Conservation (phyloP, 2,329 filamentous ascomycete species). For the Cercospora sojina region DNA sequence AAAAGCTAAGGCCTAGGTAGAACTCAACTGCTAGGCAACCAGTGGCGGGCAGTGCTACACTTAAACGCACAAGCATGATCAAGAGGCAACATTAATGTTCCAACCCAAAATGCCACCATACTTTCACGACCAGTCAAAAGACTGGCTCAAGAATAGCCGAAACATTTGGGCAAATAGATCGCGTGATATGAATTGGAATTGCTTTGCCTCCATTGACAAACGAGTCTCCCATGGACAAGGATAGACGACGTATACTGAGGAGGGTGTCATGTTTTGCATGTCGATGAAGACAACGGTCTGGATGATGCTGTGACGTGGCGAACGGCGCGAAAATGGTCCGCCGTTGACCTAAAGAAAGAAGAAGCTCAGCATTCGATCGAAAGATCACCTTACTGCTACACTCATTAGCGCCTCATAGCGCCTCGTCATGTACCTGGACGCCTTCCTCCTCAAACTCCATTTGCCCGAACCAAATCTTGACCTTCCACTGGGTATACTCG, state of each 20-base stretch:
- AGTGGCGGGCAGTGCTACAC: not conserved
- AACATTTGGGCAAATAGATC: slow-evolving; percentile 14
- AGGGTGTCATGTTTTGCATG: not conserved
- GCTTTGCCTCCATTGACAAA: slow-evolving; percentile 17
- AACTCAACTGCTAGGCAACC: not conserved
- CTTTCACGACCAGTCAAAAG: not conserved
- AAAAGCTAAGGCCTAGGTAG: not conserved
- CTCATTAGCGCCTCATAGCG: slow-evolving; percentile 9
- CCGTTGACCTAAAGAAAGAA: not conserved
- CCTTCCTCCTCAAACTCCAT: slow-evolving; percentile 8
- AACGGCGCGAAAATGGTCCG: not conserved
- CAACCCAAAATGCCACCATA: slow-evolving; percentile 6
- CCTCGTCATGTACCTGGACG: slow-evolving; percentile 8
- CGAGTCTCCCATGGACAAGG: slow-evolving; percentile 17
- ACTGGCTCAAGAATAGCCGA: slow-evolving; percentile 11
- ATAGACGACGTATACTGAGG: slow-evolving; percentile 21
- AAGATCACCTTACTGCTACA: slow-evolving; percentile 12
- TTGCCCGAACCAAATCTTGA: slow-evolving; percentile 5
- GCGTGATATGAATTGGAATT: not conserved
- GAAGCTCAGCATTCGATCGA: slow-evolving; percentile 11
- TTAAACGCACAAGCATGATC: not conserved
- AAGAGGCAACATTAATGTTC: not conserved
- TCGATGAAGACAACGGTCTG: not conserved
- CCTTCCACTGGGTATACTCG: slow-evolving; percentile 14
- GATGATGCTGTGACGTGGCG: not conserved